These are phyloP conservation scores for Rheum nobile DNA, from an alignment of 148 eudicot genomes.

Conservation along the genomic window DNA sequence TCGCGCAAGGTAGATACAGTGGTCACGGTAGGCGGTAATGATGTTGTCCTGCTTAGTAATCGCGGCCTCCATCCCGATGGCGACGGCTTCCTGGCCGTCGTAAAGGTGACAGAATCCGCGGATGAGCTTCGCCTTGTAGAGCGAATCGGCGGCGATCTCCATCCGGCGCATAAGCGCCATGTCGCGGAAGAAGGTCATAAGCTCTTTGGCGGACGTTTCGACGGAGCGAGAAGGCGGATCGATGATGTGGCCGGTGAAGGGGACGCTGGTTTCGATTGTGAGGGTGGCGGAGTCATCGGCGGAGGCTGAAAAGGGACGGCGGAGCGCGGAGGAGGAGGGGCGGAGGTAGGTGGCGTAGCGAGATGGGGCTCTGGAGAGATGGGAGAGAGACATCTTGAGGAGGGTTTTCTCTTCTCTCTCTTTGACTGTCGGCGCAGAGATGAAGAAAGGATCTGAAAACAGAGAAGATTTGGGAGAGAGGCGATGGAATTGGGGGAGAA, in stretches of 20 bases:
- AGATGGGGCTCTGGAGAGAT: constrained; percentile 13
- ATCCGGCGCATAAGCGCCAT: constrained; percentile 82
- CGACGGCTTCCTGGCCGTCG: constrained; percentile 94
- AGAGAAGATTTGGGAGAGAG: not conserved
- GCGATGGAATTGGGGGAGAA: not conserved
- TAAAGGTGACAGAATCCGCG: constrained; percentile 91
- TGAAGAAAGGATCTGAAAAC: not conserved
- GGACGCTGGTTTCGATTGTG: constrained; percentile 66
- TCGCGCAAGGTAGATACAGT: constrained; percentile 61
- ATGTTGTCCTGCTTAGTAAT: constrained; percentile 57
- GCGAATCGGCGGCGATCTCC: constrained; percentile 95
- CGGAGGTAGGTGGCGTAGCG: constrained; percentile 16
- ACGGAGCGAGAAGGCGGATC: constrained; percentile 67
- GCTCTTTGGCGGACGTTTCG: constrained; percentile 46
- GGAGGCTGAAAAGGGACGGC: constrained; percentile 30
- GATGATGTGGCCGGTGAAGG: constrained; percentile 68
- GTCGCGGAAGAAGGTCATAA: constrained; percentile 52
- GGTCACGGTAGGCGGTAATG: constrained; percentile 85
- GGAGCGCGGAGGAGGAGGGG: constrained; percentile 15
- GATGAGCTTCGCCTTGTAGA: constrained; percentile 80
- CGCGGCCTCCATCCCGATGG: constrained; percentile 89
- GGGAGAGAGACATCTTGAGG: constrained; percentile 26
- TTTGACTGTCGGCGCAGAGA: not conserved
- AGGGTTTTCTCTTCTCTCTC: not conserved
- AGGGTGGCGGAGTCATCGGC: constrained; percentile 35